phyloP scores from a whole-genome alignment of 2,329 filamentous ascomycete species.

The Diaporthe sp. region DNA sequence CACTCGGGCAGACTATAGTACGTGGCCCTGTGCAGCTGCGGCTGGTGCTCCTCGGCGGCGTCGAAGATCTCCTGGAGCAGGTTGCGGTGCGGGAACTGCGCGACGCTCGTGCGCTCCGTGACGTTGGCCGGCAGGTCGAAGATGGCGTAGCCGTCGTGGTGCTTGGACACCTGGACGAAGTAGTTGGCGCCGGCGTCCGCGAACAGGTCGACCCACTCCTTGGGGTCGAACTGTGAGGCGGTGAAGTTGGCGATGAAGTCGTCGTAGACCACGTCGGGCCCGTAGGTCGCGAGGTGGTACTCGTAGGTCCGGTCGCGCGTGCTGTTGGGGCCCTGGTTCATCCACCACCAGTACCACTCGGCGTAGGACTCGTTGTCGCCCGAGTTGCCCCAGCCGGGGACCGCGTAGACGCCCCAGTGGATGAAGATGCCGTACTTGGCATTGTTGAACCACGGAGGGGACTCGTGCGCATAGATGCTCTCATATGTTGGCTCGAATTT shows the following conservation, averaged over 20 bases:
- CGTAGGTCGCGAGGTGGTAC: slow-evolving; percentile 43
- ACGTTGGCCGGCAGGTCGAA: slow-evolving; percentile 58
- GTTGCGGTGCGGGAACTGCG: slow-evolving; percentile 56
- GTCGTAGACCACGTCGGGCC: slow-evolving; percentile 44
- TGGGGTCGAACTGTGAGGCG: slow-evolving; percentile 40
- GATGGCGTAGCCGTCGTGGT: slow-evolving; percentile 62
- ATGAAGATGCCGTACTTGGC: slow-evolving; percentile 74
- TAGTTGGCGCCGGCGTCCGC: slow-evolving; percentile 53
- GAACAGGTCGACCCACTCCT: slow-evolving; percentile 54
- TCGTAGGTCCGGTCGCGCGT: slow-evolving; percentile 42
- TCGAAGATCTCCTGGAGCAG: slow-evolving; percentile 59
- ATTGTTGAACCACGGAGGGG: slow-evolving; percentile 67
- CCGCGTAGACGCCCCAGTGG: slow-evolving; percentile 70
- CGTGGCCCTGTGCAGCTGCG: slow-evolving; percentile 57
- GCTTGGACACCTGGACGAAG: slow-evolving; percentile 57
- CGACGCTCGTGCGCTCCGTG: slow-evolving; percentile 57
- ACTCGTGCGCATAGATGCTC: slow-evolving; percentile 56
- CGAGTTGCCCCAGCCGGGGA: slow-evolving; percentile 68
- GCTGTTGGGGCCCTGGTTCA: slow-evolving; percentile 39
- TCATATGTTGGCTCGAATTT: slow-evolving; percentile 41
- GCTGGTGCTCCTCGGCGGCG: slow-evolving; percentile 58
- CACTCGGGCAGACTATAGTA: slow-evolving; percentile 63
- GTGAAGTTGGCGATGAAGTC: slow-evolving; percentile 53
- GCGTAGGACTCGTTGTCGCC: slow-evolving; percentile 57
- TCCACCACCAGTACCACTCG: slow-evolving; percentile 50